Evolutionary conservation across 2,329 filamentous ascomycete genomes (phyloP).

Genomic region (Cryphonectria parasitica): DNA sequence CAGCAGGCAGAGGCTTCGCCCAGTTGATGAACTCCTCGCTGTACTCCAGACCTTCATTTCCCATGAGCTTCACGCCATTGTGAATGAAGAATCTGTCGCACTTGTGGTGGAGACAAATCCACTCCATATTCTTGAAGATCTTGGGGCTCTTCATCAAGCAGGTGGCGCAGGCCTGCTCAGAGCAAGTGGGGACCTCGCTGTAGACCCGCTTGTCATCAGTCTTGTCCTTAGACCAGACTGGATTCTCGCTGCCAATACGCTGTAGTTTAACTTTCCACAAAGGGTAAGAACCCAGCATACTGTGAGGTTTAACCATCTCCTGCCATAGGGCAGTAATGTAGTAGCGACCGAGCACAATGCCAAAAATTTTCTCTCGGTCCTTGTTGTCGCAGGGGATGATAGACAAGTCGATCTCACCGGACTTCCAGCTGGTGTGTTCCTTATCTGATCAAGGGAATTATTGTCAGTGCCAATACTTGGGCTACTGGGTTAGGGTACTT

Average conservation of each 20-base stretch:
- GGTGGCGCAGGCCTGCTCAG: not conserved
- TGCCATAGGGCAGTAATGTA: constrained; percentile 70
- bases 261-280: constrained; percentile 66
- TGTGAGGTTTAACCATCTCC: constrained; percentile 50
- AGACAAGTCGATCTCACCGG: constrained; percentile 27
- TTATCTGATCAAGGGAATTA: constrained; percentile 45
- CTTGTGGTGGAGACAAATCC: constrained; percentile 12
- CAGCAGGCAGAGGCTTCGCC: constrained; percentile 48
- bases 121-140: constrained; percentile 14
- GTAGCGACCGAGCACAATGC: constrained; percentile 71
- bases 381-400: constrained; percentile 43
- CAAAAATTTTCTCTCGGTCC: constrained; percentile 55
- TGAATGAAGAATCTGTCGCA: constrained; percentile 11
- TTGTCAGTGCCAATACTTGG: constrained; percentile 19
- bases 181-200: not conserved
- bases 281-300: constrained; percentile 26
- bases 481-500: constrained; percentile 11
- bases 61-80: not conserved
- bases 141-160: constrained; percentile 8
- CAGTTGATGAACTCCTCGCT: constrained; percentile 60
- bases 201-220: not conserved
- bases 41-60: constrained; percentile 50
- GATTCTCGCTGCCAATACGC: constrained; percentile 55
- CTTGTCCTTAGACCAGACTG: constrained; percentile 61
- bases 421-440: constrained; percentile 45